Base-by-base conservation (phyloP, 768 basidiomycete species). In the Podaxis sp. region DNA sequence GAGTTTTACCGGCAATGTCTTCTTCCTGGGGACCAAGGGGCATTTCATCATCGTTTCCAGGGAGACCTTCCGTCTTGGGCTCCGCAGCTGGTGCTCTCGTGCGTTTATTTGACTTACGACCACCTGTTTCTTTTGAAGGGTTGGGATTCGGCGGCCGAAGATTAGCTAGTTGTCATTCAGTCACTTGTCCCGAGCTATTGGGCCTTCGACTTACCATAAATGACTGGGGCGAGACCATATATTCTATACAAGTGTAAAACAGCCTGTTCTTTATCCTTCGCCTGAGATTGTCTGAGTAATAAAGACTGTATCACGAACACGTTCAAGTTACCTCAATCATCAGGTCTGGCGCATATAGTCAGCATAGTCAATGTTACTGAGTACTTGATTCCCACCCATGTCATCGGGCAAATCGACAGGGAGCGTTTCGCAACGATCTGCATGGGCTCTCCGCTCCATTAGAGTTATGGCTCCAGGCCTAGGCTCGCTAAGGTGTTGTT, bases 251-350 rank as follows among this genome's bases (percentile, higher is more conserved):
- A 69, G 64, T 96, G 86, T 61, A 97, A 82, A 4, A 97, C 94
- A 1, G 94, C 95, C 71, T 96, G 95, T 72, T 96, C 95, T 75
- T 95, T 92, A 73, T 91, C 92, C 72, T 94, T 93, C 2, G 93
- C 93, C 80, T 81, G 38, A 2, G n/a, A 47, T 19, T 12, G 38
- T 57, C 62, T 38, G 43, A 29, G 24, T 41, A 75, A 22, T 33
- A 27, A 47, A 24, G 38, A 24, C 24, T 19, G 13, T 47, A 36
- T 9, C 3, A 59, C 7, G 19, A 33, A n/a, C 2, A 15, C 12
- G 25, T 55, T 17, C 41, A 12, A 57, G 25, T 25, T 66, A 75
- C 80, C 71, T 96, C 94, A 63, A 95, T 93, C 94, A 96, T 94
- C 66, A 96, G 69, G 75, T 96, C 93, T 80, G 68, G 69, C 46